Base-by-base conservation (phyloP, 345 rosid genomes). In the Hypericum perforatum region DNA sequence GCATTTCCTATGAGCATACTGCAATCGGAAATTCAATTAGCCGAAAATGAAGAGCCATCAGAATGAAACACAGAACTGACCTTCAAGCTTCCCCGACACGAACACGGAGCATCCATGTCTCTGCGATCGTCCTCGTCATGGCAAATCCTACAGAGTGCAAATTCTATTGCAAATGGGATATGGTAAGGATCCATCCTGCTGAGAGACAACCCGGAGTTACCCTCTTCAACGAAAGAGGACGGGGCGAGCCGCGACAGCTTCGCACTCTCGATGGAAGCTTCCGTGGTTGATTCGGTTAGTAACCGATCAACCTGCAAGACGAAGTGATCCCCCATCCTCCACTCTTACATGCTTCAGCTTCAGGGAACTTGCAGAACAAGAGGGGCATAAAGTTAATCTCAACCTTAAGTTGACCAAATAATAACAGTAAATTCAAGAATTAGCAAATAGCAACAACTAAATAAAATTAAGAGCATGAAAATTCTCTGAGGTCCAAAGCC, bases 11-110 rank as follows among this genome's bases (percentile, higher is more conserved):
- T 91, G 95, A 45, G 95, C 98, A 79, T 78, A 87, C 98, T 91
- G 76, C 56, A 62, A 60, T 11, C 43, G 45, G 16, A 61, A 13
- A 61, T 45, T 11, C 0, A 50, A 39, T 6, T 3, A 11, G 36
- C 43, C 32, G 32, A 22, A 22, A 22, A 4, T 22, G 1, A 22
- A 22, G 32, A 4, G 32, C 32, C 32, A 22, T 22, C 32, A 22
- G 32, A 1, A 22, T 1, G 4, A 4, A 0, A 43, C 49, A 12
- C 16, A 59, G 58, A 68, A 42, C 68, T 8, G 36, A 86, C 97
- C 95, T 82, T 86, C 67, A 90, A 77, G 69, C 91, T 90, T 62
- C 97, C 94, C 7, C 88, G 50, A 55, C 97, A 90, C 49, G 85
- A 76, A 67, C 95, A 86, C 0, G 95, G 97, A 8, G 59, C 58